Base-by-base conservation (phyloP, 768 basidiomycete species). In the Hemileccinum rubropunctum region DNA sequence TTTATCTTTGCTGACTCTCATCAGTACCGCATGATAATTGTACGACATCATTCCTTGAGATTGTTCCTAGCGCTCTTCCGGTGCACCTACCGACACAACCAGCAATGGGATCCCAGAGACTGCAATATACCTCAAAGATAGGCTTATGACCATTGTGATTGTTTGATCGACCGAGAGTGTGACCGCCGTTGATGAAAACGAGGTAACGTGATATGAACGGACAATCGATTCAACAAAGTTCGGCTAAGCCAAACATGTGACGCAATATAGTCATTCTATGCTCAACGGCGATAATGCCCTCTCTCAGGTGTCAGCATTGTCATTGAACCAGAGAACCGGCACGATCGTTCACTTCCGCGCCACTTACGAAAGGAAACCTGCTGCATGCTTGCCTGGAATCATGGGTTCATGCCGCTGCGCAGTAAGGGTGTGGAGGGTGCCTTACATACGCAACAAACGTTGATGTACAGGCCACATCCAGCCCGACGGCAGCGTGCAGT, bases 281-380 rank as follows among this genome's bases (percentile, higher is more conserved):
- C 34, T 45, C 48, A 50, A 46, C 54, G 54, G 54, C 43, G 42
- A 56, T 54, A 60, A 17, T 44, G 8, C 14, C 37, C 27, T 48
- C 48, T 60, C 52, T 34, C 52, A 52, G 56, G 47, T 42, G 49
- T 33, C 50, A 42, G 42, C 42, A 52, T 37, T 45, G 35, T 55
- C 35, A 51, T 45, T 48, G 47, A 59, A 26, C 62, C 62, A 51
- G 8, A n/a, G 48, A 52, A 36, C 38, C 37, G 62, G 62, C 42
- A 45, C 41, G 40, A 58, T 53, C 60, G 45, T 28, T 57, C 58
- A 63, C 60, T 65, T 60, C 62, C 58, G 62, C 62, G 61, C 62
- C 62, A 66, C 62, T 64, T 64, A 64, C 62, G 62, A 60, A 42
- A 65, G 42, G 32, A 43, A 51, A 47, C 53, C 45, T 52, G 52